Evolutionary conservation across 306 rosid species (phyloP).

Genomic region (Pyrus pyrifolia): DNA sequence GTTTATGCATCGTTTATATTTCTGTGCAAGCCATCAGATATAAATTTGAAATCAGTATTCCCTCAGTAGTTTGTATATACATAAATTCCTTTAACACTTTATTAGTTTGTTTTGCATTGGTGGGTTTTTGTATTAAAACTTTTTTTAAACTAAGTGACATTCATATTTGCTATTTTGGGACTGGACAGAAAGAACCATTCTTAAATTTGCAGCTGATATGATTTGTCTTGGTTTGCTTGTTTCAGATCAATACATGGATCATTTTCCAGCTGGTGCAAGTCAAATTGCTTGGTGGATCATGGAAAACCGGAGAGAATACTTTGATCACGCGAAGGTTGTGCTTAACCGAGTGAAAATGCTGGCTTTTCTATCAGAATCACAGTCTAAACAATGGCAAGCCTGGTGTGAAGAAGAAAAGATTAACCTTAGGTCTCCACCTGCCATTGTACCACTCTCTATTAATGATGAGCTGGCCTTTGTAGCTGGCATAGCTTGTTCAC

Average conservation of each 20-base stretch:
- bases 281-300: constrained; percentile 95
- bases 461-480: constrained; percentile 75
- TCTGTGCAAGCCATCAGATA: background rate
- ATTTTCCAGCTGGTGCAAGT: constrained; percentile 74
- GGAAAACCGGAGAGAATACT: constrained; percentile 88
- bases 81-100: background rate
- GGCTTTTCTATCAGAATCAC: constrained; percentile 65
- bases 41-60: background rate
- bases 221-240: constrained; percentile 5
- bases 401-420: constrained; percentile 80
- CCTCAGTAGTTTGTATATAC: background rate
- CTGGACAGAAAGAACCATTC: background rate
- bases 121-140: background rate
- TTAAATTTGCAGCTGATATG: background rate
- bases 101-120: background rate
- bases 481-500: constrained; percentile 72
- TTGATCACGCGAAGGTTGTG: constrained; percentile 63
- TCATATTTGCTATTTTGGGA: background rate
- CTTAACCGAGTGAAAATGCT: constrained; percentile 63
- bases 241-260: constrained; percentile 71
- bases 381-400: constrained; percentile 67
- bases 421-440: constrained; percentile 54
- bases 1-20: too few species aligned
- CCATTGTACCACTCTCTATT: constrained; percentile 67
- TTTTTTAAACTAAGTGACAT: background rate